Base-by-base conservation (phyloP, 176 grass and related monocot genomes). In the Oryza glumipatula region DNA sequence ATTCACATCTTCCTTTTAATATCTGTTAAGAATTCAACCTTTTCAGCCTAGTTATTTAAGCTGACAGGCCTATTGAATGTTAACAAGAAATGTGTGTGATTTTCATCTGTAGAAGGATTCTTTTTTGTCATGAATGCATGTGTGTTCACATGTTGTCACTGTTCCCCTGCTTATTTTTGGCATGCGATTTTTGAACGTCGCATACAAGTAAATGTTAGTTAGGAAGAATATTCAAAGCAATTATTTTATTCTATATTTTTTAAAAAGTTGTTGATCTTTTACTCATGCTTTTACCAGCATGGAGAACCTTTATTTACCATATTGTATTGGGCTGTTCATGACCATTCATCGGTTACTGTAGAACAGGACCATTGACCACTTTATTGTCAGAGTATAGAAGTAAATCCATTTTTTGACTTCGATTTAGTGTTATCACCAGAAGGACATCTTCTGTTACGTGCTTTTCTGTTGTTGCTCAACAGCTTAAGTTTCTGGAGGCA, bases 41-140 rank as follows among this genome's bases (percentile, higher is more conserved):
- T 72, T 73, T 60, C 74, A 78, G 66, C 46, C 45, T 68, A 72
- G 8, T 38, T 88, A 82, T 80, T 67, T 49, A 67, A 30, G 23
- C 15, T 67, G n/a, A 65, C 16, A 72, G 3, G 3, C 46, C 3
- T 0, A 12, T 84, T 83, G 7, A 63, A 11, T 44, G 60, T 61
- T 64, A 39, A 17, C 32, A 47, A 64, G 12, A 23, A 58, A 35
- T 76, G n/a, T 78, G 65, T 64, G 58, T 83, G 19, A 9, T 47
- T 83, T 12, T 74, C 69, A 74, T 74, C 43, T 68, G 54, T 74
- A 51, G 3, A 48, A 66, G 32, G 11, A 67, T 67, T 28, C 36
- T 4, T 83, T 78, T 33, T 30, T 72, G 30, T 52, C 52, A 72
- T 87, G 45, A 33, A 56, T 66, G 43, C 51, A 19, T 45, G 3